These are phyloP conservation scores for Pelargonium citronellum DNA, from an alignment of 441 rosid species.

Conservation along the genomic window DNA sequence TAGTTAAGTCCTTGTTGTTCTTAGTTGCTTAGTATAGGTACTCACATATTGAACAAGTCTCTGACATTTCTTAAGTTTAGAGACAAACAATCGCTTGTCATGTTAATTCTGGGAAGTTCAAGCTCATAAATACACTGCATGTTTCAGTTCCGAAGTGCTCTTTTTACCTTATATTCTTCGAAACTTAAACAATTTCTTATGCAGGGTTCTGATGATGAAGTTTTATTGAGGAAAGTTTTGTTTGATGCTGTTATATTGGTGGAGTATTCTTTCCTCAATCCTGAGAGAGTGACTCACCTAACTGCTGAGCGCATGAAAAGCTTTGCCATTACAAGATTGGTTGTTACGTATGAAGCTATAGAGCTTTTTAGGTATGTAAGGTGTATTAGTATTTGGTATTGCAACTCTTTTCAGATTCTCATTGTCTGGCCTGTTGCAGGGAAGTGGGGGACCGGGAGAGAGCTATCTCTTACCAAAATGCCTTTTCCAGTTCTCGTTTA, in stretches of 20 bases:
- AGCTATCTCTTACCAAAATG: constrained; percentile 34
- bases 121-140: background rate
- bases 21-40: background rate
- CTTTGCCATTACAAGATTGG: constrained; percentile 41
- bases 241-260: constrained; percentile 42
- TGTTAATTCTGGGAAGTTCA: background rate
- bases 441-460: constrained; percentile 37
- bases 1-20: background rate
- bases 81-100: background rate
- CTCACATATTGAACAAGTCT: background rate
- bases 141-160: background rate
- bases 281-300: constrained; percentile 22
- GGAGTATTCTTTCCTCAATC: constrained; percentile 41
- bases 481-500: constrained; percentile 40
- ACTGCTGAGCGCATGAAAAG: constrained; percentile 27
- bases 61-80: background rate
- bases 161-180: background rate
- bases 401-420: constrained; percentile 7
- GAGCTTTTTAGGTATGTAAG: constrained; percentile 39
- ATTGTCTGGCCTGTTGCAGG: constrained; percentile 26
- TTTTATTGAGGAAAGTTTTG: constrained; percentile 33
- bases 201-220: constrained; percentile 40
- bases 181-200: constrained; percentile 8
- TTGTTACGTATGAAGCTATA: constrained; percentile 42
- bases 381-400: background rate